A percentile compares a stretch with the other conserved stretches of the same genome.
Evolutionary conservation across 441 rosid genomes (phyloP).

Genomic region (Euphorbia celastroides): DNA sequence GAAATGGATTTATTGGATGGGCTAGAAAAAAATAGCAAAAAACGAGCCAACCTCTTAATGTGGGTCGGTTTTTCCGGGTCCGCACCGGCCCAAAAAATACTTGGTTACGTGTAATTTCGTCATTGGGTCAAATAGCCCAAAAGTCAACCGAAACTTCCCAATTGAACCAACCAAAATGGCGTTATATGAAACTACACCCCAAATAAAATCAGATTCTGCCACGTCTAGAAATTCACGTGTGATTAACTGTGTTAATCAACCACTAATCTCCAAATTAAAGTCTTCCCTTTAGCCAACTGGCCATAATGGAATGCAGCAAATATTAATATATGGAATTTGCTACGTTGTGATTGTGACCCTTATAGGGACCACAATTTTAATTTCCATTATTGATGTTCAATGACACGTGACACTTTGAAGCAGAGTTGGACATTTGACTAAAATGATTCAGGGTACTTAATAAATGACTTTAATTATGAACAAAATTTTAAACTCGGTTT

Average conservation of each 20-base stretch:
- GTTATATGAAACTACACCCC: background rate
- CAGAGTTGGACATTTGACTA: no score
- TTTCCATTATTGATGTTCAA: no score
- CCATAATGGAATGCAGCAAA: constrained; percentile 9
- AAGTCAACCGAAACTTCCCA: constrained; percentile 10
- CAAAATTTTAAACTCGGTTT: no score
- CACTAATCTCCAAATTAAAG: background rate
- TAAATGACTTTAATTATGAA: no score
- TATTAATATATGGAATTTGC: constrained; percentile 1
- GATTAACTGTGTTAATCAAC: background rate
- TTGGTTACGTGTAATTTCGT: background rate
- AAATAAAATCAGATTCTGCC: background rate
- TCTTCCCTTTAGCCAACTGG: background rate
- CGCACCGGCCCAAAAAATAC: background rate
- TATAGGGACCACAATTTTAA: background rate
- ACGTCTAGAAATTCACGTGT: background rate
- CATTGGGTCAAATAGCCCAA: background rate
- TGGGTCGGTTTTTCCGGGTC: constrained; percentile 6
- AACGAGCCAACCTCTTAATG: constrained; percentile 8
- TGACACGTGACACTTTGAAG: no score
- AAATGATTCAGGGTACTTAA: no score
- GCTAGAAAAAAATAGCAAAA: background rate
- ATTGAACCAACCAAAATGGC: constrained; percentile 2
- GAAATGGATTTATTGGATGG: background rate
- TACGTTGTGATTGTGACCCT: background rate